Base-by-base conservation (phyloP, 352 stramenopile genomes). In the Pythium biforme region DNA sequence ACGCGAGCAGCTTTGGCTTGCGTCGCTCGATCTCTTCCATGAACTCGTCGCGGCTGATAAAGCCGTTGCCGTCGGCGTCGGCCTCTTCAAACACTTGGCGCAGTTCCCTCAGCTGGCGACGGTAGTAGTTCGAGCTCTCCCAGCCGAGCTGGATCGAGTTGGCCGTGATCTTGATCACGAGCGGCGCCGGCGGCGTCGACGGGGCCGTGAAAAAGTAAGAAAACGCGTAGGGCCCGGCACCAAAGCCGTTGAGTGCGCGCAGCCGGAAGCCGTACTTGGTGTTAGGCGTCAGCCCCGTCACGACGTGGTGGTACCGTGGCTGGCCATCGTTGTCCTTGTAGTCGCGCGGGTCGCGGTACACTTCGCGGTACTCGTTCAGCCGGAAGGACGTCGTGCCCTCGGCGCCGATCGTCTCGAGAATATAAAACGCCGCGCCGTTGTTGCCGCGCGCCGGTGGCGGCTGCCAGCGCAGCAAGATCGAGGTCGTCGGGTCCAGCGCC, bases 231-330 rank as follows among this genome's bases (percentile, higher is more conserved):
- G 72, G 67, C 0, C 89, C 87, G 1, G 92, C 85, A 10, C 90
- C 92, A 67, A 97, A 97, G 19, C 88, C 88, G 49, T 97, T 98
- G 39, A 97, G 83, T 7, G 87, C 90, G 14, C 92, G 86, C 7
- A 97, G 60, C 8, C 92, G 83, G 57, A 97, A 97, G 45, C 69
- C 78, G 60, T 97, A 97, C 64, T 91, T 93, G 14, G 88, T 96
- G 70, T 94, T 96, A 7, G 92, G 87, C 10, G 59, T 33, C 10
- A 97, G 55, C 0, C 80, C 78, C 0, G 74, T 75, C 20, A 93
- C 70, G 8, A 85, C 73, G 66, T 89, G 87, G 15, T 85, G 70
- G 29, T 95, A 94, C 23, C 88, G 81, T 31, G 90, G 81, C 37
- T 93, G 72, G 19, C 86, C 86, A 14, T 75, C 55, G 54, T 94